Evolutionary conservation across 441 rosid genomes (phyloP).

Genomic region (Flueggea neowawraea): DNA sequence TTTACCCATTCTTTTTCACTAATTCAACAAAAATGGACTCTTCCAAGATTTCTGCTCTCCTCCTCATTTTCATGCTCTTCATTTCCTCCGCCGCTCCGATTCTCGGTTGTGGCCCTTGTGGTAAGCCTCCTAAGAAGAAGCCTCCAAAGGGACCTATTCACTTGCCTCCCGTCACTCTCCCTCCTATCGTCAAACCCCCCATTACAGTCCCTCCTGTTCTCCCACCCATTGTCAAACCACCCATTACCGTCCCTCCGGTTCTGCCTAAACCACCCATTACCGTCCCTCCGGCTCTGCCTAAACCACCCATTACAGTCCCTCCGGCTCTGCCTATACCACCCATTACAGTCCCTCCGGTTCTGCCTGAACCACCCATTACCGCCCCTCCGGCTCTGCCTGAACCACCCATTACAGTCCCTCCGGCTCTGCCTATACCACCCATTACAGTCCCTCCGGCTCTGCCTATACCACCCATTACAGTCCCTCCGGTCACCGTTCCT

Average conservation of each 20-base stretch:
- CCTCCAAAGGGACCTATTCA: conserved; percentile 8
- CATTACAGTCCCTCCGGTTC: conserved; percentile 24
- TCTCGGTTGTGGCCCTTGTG: conserved; percentile 40
- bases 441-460: conserved; percentile 11
- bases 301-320: conserved; percentile 24
- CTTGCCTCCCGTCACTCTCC: conserved; percentile 20
- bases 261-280: conserved; percentile 26
- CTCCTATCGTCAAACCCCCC: conserved; percentile 31
- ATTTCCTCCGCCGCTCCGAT: conserved; percentile 41
- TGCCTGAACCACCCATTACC: conserved; percentile 25
- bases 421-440: conserved; percentile 37
- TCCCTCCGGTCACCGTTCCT: conserved; percentile 14
- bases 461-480: conserved; percentile 31
- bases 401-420: conserved; percentile 24
- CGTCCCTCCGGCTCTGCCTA: conserved; percentile 29
- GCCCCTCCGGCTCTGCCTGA: conserved; percentile 28
- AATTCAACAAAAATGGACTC: conserved; percentile 27
- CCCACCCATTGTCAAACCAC: conserved; percentile 27
- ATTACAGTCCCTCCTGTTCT: conserved; percentile 20
- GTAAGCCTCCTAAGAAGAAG: conserved; percentile 14
- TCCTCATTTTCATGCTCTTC: conserved; percentile 47
- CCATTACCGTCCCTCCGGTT: conserved; percentile 19
- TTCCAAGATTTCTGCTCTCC: conserved; percentile 43
- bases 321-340: conserved; percentile 34
- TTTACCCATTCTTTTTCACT: conserved; percentile 1